Evolutionary conservation across 257 asterid species (phyloP).

Genomic region (Primulina huaijiensis): DNA sequence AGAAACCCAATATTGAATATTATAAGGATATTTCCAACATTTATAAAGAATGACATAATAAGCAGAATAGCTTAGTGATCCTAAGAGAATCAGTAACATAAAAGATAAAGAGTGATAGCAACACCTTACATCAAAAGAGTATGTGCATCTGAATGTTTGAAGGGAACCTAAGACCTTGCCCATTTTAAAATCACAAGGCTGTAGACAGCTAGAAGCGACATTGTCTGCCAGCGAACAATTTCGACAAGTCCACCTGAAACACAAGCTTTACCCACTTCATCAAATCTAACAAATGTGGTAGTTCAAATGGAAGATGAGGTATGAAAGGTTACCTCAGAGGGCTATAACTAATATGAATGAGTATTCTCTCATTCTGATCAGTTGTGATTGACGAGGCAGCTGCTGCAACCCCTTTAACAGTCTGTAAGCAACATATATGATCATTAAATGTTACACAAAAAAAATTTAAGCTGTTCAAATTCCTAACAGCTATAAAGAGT

Average conservation of each 20-base stretch:
- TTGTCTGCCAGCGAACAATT: conserved; percentile 70
- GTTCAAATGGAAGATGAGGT: conserved; percentile 6
- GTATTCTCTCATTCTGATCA: conserved; percentile 66
- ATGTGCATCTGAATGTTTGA: conserved; percentile 78
- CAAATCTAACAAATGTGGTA: conserved; percentile 10
- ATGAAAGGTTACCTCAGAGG: conserved; percentile 69
- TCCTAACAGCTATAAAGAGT: background rate
- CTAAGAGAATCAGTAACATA: conserved; percentile 18
- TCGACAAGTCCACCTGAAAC: conserved; percentile 86
- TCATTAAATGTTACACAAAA: conserved; percentile 11
- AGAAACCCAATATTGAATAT: conserved; percentile 8
- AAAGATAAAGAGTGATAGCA: conserved; percentile 21
- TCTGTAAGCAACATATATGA: conserved; percentile 43
- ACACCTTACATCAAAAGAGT: conserved; percentile 74
- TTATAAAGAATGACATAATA: background rate
- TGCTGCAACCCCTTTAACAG: conserved; percentile 76
- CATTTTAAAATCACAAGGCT: conserved; percentile 94
- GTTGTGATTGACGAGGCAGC: conserved; percentile 52
- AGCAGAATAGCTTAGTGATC: background rate
- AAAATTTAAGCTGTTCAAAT: conserved; percentile 9
- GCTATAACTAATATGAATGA: conserved; percentile 80
- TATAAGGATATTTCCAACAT: background rate
- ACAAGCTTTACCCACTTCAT: conserved; percentile 21
- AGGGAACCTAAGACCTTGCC: conserved; percentile 77
- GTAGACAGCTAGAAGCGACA: conserved; percentile 62